These are phyloP conservation scores for Suillus plorans DNA, from an alignment of 768 basidiomycete species.

Conservation along the genomic window DNA sequence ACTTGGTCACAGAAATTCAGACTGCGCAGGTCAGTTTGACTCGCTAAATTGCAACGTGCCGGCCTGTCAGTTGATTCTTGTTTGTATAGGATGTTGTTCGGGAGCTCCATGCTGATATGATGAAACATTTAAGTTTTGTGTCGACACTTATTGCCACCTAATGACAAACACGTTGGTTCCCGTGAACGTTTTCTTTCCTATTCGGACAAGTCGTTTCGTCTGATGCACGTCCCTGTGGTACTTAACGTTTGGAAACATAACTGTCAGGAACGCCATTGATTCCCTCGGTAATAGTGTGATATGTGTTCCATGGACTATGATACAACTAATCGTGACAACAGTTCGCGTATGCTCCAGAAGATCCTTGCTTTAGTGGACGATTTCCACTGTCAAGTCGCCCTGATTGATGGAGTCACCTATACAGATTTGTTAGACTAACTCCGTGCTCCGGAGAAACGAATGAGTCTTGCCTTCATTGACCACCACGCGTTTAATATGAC, in stretches of 20 bases:
- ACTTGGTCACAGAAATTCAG: slow-evolving; percentile 48
- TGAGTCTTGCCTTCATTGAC: slow-evolving; percentile 73
- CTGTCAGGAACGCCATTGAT: background rate
- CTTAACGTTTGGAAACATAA: background rate
- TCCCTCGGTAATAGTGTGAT: slow-evolving; percentile 8
- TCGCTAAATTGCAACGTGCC: slow-evolving; percentile 4
- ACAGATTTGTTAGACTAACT: slow-evolving; percentile 8
- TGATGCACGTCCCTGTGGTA: slow-evolving; percentile 2
- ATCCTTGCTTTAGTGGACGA: slow-evolving; percentile 54
- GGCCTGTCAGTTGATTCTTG: slow-evolving; percentile 8
- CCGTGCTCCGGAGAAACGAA: background rate
- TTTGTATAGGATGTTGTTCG: slow-evolving; percentile 49
- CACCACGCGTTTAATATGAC: slow-evolving; percentile 90
- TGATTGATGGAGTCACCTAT: slow-evolving; percentile 92
- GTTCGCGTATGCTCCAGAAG: slow-evolving; percentile 9
- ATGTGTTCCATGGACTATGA: slow-evolving; percentile 14
- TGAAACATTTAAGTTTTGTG: slow-evolving; percentile 33
- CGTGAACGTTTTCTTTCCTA: slow-evolving; percentile 2
- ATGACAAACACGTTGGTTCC: slow-evolving; percentile 2
- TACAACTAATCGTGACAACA: slow-evolving; percentile 21
- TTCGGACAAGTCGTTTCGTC: background rate
- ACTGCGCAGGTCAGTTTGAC: slow-evolving; percentile 36
- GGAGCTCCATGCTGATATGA: slow-evolving; percentile 51
- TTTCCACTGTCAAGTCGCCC: slow-evolving; percentile 89
- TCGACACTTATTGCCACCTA: slow-evolving; percentile 24